Conservation (phyloP, 805 yeast genomes). For the Starmerella sp. region DNA sequence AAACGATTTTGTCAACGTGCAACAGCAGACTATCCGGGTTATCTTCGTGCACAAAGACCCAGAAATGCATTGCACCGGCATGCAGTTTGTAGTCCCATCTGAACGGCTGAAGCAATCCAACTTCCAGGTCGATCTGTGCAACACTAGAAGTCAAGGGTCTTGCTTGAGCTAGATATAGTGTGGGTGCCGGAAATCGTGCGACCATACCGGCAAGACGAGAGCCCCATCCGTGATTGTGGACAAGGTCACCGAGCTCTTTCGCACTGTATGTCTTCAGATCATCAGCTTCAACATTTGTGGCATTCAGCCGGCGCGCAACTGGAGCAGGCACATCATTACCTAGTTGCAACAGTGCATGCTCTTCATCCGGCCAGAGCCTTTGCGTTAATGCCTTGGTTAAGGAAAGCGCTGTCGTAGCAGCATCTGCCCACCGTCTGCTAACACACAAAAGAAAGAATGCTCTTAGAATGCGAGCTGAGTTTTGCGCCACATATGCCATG, state of each 20-base stretch:
- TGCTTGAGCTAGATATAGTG: slow-evolving; percentile 59
- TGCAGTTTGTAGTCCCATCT: slow-evolving; percentile 74
- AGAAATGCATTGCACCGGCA: slow-evolving; percentile 74
- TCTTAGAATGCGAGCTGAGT: slow-evolving; percentile 83
- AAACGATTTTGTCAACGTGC: slow-evolving; percentile 70
- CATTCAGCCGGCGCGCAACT: slow-evolving; percentile 49
- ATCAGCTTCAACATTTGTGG: slow-evolving; percentile 44
- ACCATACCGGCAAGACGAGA: slow-evolving; percentile 45
- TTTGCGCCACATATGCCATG: slow-evolving; percentile 87
- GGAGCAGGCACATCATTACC: slow-evolving; percentile 34
- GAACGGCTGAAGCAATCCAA: slow-evolving; percentile 44
- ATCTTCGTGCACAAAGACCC: slow-evolving; percentile 76
- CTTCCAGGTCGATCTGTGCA: slow-evolving; percentile 61
- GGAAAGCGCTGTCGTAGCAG: slow-evolving; percentile 61
- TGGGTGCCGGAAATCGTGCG: slow-evolving; percentile 62
- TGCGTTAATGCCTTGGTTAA: slow-evolving; percentile 79
- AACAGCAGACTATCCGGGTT: slow-evolving; percentile 49
- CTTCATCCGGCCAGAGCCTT: slow-evolving; percentile 68
- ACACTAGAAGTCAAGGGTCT: slow-evolving; percentile 84
- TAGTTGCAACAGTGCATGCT: slow-evolving; percentile 83
- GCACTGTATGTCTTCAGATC: slow-evolving; percentile 60
- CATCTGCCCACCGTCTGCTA: slow-evolving; percentile 82
- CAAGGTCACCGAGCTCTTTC: slow-evolving; percentile 76
- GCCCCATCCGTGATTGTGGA: slow-evolving; percentile 74
- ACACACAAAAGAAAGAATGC: slow-evolving; percentile 81